Evolutionary conservation across 768 basidiomycete species (phyloP).

Genomic region (Sutorius australiensis): DNA sequence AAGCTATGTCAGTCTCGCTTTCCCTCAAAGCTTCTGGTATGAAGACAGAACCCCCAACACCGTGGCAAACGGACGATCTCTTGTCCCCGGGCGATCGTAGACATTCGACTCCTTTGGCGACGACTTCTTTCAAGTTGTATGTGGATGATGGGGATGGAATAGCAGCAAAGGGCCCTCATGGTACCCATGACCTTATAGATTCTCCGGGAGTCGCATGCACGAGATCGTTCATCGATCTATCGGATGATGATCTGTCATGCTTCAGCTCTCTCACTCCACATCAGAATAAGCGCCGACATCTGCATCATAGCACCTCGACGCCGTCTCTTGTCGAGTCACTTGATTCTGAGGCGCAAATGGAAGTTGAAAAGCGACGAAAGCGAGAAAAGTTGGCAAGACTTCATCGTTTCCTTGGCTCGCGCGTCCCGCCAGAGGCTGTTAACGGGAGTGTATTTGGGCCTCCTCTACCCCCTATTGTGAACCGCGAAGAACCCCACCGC

Average conservation of each 20-base stretch:
- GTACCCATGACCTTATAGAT: slow-evolving; percentile 10
- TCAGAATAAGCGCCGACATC: slow-evolving; percentile 19
- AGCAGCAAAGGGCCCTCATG: slow-evolving; percentile 1
- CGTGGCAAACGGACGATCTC: slow-evolving; percentile 36
- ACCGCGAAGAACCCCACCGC: slow-evolving; percentile 27
- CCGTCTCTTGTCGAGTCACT: slow-evolving; percentile 49
- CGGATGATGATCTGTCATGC: slow-evolving; percentile 43
- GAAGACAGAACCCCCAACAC: slow-evolving; percentile 24
- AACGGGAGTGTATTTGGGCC: slow-evolving; percentile 41
- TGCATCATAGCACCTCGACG: slow-evolving; percentile 36
- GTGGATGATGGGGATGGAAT: slow-evolving; percentile 9
- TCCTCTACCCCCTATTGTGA: slow-evolving; percentile 31
- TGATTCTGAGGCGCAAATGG: slow-evolving; percentile 50
- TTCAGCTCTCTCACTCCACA: slow-evolving; percentile 30
- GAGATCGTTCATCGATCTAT: slow-evolving; percentile 59
- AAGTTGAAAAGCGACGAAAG: slow-evolving; percentile 63
- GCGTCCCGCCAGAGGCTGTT: slow-evolving; percentile 67
- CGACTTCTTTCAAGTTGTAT: slow-evolving; percentile 40
- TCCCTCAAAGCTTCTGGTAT: slow-evolving; percentile 17
- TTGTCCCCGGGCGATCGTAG: slow-evolving; percentile 37
- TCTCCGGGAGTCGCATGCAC: slow-evolving; percentile 27
- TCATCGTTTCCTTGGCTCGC: slow-evolving; percentile 82
- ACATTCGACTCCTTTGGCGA: slow-evolving; percentile 53
- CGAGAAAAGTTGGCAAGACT: slow-evolving; percentile 76
- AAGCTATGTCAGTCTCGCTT: slow-evolving; percentile 31